Evolutionary conservation across 1,284 basidiomycete species (phyloP), one percentile per base, ranked within the genome.

Genomic region (Malassezia restricta): DNA sequence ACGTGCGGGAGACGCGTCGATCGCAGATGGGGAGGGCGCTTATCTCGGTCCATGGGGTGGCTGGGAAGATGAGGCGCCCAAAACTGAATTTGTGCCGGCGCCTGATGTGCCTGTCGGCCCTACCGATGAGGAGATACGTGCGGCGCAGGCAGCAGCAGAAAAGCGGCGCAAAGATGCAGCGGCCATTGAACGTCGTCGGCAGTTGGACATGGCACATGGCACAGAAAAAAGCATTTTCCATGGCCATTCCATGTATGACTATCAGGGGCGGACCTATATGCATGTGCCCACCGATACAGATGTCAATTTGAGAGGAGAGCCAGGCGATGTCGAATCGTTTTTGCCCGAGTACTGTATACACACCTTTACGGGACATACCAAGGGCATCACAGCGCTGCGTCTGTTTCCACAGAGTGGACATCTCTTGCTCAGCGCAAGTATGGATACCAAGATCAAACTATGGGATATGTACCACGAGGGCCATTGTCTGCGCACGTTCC

Each of bases 381-480:
- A 89, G 74, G 94, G 86, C 39, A 87, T 99, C 5, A 88, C 87
- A n/a, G 86, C 85, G 47, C 82, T 98, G 58, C 84, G 87, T 49
- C 78, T 89, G 38, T 91, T 98, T 76, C 94, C 94, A 6, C 79
- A 84, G 53, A 90, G 87, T 11, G 91, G 90, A 0, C 94, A 99
- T 76, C 77, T 98, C 29, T 74, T 98, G 58, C 80, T 98, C 54
- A 91, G 86, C 68, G 90, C 84, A 1, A 91, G 87, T 51, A 92
- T 96, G 88, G 94, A 99, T 75, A 95, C 89, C 8, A 92, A 95
- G 74, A 87, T 99, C 77, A 99, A 99, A 87, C 80, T 99, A 37
- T 99, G 94, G 94, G 94, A 98, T 69, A 81, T 96, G 2, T 98
- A 99, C 70, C 87, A 88, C 50, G 87, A 94, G 70, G 88, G 91